Percentiles rank a stretch among this genome's conserved stretches.
phyloP scores from a whole-genome alignment of 179 eudicot genomes.

The Camellia oleifera region DNA sequence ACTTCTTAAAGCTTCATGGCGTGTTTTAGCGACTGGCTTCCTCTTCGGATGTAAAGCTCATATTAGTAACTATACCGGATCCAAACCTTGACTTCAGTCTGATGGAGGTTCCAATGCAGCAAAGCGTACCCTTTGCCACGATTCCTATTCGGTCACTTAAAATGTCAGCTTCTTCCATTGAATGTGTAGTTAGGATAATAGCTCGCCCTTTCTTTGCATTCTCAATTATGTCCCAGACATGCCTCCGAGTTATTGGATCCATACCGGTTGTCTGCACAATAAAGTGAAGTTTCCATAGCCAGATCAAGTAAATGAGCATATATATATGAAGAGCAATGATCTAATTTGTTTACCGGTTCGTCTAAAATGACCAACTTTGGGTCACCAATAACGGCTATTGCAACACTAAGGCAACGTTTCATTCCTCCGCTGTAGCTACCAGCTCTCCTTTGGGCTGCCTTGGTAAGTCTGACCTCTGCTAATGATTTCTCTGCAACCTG shows the following conservation, averaged over 20 bases:
- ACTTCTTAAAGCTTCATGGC: constrained; percentile 57
- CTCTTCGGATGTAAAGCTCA: constrained; percentile 53
- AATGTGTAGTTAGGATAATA: constrained; percentile 83
- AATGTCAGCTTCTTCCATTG: constrained; percentile 98
- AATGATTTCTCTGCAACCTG: constrained; percentile 66
- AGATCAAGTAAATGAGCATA: neutral
- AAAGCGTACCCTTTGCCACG: constrained; percentile 96
- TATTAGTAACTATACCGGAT: constrained; percentile 73
- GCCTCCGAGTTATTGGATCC: constrained; percentile 95
- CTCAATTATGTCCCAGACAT: constrained; percentile 94
- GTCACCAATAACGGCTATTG: constrained; percentile 89
- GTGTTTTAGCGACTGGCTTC: constrained; percentile 26
- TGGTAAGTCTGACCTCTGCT: constrained; percentile 62
- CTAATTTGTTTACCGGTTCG: constrained; percentile 62
- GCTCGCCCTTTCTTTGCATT: constrained; percentile 82
- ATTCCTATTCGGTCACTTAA: constrained; percentile 87
- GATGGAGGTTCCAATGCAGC: constrained; percentile 89
- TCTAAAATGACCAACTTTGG: constrained; percentile 85
- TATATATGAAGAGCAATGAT: neutral
- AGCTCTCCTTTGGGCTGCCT: constrained; percentile 73
- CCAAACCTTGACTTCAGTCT: constrained; percentile 86
- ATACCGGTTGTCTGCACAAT: constrained; percentile 80
- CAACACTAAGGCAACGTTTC: constrained; percentile 96
- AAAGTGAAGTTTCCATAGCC: neutral
- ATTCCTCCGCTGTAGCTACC: constrained; percentile 95